Base-by-base conservation (phyloP, 176 grass and related monocot genomes). In the Ensete glaucum region DNA sequence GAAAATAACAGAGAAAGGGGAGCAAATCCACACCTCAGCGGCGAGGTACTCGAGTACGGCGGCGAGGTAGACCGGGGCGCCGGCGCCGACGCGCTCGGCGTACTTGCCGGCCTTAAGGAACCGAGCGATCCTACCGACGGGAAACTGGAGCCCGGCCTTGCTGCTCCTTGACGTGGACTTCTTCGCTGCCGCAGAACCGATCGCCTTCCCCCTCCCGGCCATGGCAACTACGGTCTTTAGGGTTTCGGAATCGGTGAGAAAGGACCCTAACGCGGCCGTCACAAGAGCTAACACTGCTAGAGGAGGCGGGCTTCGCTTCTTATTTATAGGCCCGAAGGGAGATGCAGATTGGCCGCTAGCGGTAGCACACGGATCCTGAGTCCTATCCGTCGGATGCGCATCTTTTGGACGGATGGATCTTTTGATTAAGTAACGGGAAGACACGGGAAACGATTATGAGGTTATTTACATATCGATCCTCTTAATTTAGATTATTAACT, bases 11-110 rank as follows among this genome's bases (percentile, higher is more conserved):
- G 23, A 12, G 3, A 29, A 26, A 26, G 2, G 11, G 16, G 64
- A 2, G 11, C 1, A 16, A 29, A n/a, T 50, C 9, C 17, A 50
- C 23, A 92, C 90, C 82, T 92, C 90, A 0, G 90, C 90, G 15
- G 90, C 90, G 48, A 93, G 90, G 77, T 93, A 93, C 87, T 93
- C 90, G 53, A 93, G 87, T 34, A 93, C 90, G 22, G 90, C 90
- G 58, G 87, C 86, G 82, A 93, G 87, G 64, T 89, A 93, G 15
- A 93, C 90, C 48, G 90, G 90, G 0, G 90, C 90, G 0, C 90
- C 90, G 3, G 77, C 80, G 34, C 90, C 90, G 34, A 93, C 84
- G 17, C 90, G 80, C 74, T 89, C 71, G n/a, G 90, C 84, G 82
- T 93, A 93, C 80, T 93, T 93, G 65, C 90, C 87, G 29, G 78